phyloP scores from a whole-genome alignment of 2,329 filamentous ascomycete species.

The Neonectria coccinea region DNA sequence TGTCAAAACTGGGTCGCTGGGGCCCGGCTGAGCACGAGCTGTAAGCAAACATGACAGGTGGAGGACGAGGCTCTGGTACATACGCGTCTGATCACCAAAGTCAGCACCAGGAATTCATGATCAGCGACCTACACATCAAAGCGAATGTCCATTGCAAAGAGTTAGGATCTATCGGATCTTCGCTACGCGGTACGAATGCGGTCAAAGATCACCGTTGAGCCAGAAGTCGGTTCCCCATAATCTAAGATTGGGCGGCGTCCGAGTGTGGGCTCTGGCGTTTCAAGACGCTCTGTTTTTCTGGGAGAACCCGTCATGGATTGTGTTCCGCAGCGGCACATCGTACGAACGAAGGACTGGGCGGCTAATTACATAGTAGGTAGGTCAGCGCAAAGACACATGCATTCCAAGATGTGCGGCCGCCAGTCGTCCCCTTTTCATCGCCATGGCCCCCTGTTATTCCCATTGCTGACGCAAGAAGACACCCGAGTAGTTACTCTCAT shows the following conservation, averaged over 20 bases:
- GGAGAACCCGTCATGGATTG: slow-evolving; percentile 1
- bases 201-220: slow-evolving; percentile 25
- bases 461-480: neutral
- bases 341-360: slow-evolving; percentile 16
- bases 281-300: slow-evolving; percentile 20
- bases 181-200: slow-evolving; percentile 6
- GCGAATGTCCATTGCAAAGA: slow-evolving; percentile 10
- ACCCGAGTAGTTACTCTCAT: no score
- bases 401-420: neutral
- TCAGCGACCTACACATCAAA: slow-evolving; percentile 1
- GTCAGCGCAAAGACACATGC: neutral
- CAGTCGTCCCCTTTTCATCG: no score
- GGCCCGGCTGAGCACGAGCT: neutral
- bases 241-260: slow-evolving; percentile 37
- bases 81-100: no score
- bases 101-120: neutral
- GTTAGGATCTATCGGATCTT: slow-evolving; percentile 25
- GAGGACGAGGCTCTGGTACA: no score
- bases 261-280: slow-evolving; percentile 36
- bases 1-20: neutral
- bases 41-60: no score
- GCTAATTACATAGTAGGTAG: no score
- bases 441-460: neutral
- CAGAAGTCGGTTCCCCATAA: neutral
- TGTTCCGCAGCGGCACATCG: slow-evolving; percentile 4